These are phyloP conservation scores for Laburnicola sp. DNA, from an alignment of 2,329 filamentous ascomycete species.

Conservation along the genomic window DNA sequence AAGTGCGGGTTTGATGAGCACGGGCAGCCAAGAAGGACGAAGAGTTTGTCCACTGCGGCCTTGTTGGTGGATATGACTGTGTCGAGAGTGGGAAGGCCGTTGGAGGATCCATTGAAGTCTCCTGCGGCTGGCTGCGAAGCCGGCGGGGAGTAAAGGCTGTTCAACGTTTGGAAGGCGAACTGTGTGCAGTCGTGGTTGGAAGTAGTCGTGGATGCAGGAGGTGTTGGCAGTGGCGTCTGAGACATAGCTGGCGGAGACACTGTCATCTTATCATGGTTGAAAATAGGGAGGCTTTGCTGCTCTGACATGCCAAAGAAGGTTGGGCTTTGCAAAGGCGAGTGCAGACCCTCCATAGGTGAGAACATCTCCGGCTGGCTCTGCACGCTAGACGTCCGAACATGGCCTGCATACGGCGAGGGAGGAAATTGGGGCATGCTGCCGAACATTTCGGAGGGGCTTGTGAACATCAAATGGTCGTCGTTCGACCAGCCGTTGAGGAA, in stretches of 20 bases:
- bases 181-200: conserved; percentile 41
- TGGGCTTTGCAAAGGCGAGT: conserved; percentile 29
- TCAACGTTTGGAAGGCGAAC: conserved; percentile 42
- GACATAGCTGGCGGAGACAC: conserved; percentile 31
- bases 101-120: conserved; percentile 30
- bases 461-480: conserved; percentile 39
- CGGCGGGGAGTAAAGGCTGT: conserved; percentile 38
- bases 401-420: conserved; percentile 25
- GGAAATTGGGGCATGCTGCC: conserved; percentile 31
- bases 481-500: conserved; percentile 36
- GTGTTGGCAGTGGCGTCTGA: conserved; percentile 35
- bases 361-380: conserved; percentile 41
- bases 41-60: conserved; percentile 39
- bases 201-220: conserved; percentile 25
- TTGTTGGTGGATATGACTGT: conserved; percentile 39
- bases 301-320: conserved; percentile 32
- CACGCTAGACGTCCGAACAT: conserved; percentile 33
- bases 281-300: conserved; percentile 27
- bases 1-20: conserved; percentile 44
- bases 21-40: conserved; percentile 37
- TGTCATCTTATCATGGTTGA: conserved; percentile 28
- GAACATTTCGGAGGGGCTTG: conserved; percentile 31
- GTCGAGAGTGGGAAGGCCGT: conserved; percentile 36
- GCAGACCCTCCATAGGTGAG: conserved; percentile 26
- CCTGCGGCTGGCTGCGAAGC: conserved; percentile 26